Conservation (phyloP, 2,329 filamentous ascomycete species). For the Calonectria honghensis region DNA sequence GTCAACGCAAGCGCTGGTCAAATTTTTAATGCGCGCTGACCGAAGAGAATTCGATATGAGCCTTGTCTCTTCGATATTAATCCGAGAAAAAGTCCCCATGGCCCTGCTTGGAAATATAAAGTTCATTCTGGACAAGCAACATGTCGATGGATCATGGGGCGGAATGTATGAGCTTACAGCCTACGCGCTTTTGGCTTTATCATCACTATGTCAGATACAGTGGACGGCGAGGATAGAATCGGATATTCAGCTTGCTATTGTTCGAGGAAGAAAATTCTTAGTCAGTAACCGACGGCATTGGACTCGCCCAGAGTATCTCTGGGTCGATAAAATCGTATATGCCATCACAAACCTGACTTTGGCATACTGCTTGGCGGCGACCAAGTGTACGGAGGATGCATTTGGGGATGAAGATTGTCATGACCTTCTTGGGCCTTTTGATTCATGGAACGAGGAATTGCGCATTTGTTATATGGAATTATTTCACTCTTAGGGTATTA, state of each 20-base stretch:
- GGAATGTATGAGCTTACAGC: constrained; percentile 6
- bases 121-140: neutral
- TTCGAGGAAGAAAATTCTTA: constrained; percentile 1
- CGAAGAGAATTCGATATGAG: neutral
- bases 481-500: neutral
- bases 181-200: neutral
- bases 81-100: neutral
- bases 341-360: constrained; percentile 19
- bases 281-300: neutral
- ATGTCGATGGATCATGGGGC: constrained; percentile 3
- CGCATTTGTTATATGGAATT: constrained; percentile 10
- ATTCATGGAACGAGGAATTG: neutral
- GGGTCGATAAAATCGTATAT: constrained; percentile 11
- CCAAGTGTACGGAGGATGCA: neutral
- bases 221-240: constrained; percentile 10
- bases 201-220: neutral
- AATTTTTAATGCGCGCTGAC: neutral
- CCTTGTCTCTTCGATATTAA: neutral
- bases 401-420: neutral
- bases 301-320: constrained; percentile 14
- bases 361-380: neutral
- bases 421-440: neutral
- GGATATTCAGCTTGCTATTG: neutral
- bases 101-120: constrained; percentile 4
- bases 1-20: neutral